phyloP scores from a whole-genome alignment of 768 basidiomycete genomes.

The Auriculariales sp. region DNA sequence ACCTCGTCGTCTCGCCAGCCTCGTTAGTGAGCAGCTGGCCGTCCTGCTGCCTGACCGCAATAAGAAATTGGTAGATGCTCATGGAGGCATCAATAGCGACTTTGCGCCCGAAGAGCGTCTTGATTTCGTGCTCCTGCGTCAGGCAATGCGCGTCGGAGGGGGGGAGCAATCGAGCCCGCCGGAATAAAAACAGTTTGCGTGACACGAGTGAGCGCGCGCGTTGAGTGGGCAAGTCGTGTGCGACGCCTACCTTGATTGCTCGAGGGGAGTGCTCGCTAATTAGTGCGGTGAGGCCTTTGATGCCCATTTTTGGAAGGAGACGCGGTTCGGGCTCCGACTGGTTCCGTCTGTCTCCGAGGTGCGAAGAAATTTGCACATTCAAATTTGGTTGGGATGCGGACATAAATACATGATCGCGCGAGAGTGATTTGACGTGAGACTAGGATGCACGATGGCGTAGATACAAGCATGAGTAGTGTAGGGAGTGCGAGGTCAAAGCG shows the following conservation, averaged over 20 bases:
- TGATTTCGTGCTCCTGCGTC: slow-evolving; percentile 74
- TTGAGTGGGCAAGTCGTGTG: not conserved
- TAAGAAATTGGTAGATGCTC: slow-evolving; percentile 95
- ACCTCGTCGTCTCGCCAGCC: slow-evolving; percentile 90
- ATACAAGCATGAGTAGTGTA: too few species aligned
- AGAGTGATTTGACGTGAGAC: too few species aligned
- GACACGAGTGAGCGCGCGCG: not conserved
- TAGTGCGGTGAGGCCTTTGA: slow-evolving; percentile 87
- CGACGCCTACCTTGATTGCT: slow-evolving; percentile 43
- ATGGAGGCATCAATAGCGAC: slow-evolving; percentile 98
- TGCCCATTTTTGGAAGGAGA: slow-evolving; percentile 63
- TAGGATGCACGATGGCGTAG: too few species aligned
- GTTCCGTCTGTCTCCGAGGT: too few species aligned
- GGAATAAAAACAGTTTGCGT: not conserved
- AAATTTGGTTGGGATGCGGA: too few species aligned
- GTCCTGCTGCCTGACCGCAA: slow-evolving; percentile 91
- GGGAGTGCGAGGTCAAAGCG: too few species aligned
- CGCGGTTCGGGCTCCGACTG: too few species aligned
- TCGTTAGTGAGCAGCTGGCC: slow-evolving; percentile 96
- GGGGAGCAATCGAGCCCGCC: not conserved
- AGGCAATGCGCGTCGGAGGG: not conserved
- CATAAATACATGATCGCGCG: too few species aligned
- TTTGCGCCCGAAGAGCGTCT: slow-evolving; percentile 94
- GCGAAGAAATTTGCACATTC: too few species aligned
- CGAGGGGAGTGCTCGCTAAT: slow-evolving; percentile 83